Evolutionary conservation across 1,284 basidiomycete genomes (phyloP).

Genomic region (Porodaedalea pini): DNA sequence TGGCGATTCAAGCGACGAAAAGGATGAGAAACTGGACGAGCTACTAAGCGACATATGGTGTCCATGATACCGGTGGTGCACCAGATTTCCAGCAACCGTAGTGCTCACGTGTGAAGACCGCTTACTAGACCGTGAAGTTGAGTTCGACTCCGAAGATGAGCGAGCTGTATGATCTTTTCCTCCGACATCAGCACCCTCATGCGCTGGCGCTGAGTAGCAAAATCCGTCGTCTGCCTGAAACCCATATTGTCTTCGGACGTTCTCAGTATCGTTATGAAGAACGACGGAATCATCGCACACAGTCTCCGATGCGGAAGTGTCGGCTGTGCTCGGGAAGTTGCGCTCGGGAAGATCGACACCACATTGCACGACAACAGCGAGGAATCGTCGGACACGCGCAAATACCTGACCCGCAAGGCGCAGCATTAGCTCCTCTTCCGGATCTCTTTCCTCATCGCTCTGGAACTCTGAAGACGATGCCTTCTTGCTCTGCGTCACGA

Average conservation of each 20-base stretch:
- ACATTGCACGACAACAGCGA: conserved; percentile 73
- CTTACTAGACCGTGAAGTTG: background rate
- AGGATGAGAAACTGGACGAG: conserved; percentile 58
- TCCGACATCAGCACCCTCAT: background rate
- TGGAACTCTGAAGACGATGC: conserved; percentile 55
- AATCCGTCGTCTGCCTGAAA: conserved; percentile 13
- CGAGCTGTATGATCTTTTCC: background rate
- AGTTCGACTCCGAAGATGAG: conserved; percentile 7
- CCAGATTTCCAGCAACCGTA: conserved; percentile 4
- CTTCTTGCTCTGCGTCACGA: conserved; percentile 82
- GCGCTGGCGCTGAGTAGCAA: conserved; percentile 5
- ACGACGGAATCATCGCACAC: background rate
- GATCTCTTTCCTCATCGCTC: conserved; percentile 47
- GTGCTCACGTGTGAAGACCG: conserved; percentile 3
- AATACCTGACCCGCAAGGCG: conserved; percentile 72
- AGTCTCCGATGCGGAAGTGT: conserved; percentile 11
- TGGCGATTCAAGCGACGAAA: conserved; percentile 53
- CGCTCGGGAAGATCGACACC: conserved; percentile 71
- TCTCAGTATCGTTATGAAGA: conserved; percentile 2
- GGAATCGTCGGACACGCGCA: conserved; percentile 65
- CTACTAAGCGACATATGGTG: conserved; percentile 55
- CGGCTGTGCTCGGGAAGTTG: conserved; percentile 1
- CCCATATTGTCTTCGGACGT: conserved; percentile 8
- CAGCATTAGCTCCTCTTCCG: conserved; percentile 70
- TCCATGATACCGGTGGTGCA: conserved; percentile 24